Conservation (phyloP, 2,329 filamentous ascomycete species). For the Aspergillus brasiliensis region DNA sequence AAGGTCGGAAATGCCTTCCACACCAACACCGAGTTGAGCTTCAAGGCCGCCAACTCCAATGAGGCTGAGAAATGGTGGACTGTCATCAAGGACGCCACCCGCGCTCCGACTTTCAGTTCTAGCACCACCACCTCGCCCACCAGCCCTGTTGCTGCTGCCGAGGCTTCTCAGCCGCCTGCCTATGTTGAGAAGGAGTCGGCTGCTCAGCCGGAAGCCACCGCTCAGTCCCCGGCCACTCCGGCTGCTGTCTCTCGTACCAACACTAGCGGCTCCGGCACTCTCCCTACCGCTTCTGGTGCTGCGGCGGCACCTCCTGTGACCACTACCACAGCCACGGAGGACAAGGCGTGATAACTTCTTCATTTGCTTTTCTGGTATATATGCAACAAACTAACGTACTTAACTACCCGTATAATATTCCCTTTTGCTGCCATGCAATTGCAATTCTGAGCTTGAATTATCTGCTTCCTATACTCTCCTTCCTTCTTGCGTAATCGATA, state of each 20-base stretch:
- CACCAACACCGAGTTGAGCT: constrained; percentile 75
- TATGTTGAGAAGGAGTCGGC: constrained; percentile 29
- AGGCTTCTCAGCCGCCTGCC: constrained; percentile 23
- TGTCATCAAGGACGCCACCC: constrained; percentile 56
- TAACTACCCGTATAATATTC: too few species aligned
- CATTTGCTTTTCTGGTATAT: too few species aligned
- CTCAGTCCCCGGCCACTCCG: constrained; percentile 10
- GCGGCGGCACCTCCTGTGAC: background rate
- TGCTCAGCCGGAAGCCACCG: background rate
- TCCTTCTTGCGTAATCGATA: too few species aligned
- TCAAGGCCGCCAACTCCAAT: constrained; percentile 80
- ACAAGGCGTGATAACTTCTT: background rate
- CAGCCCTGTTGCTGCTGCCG: constrained; percentile 15
- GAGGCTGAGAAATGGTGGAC: constrained; percentile 87
- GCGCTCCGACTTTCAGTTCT: constrained; percentile 13
- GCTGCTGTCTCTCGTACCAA: background rate
- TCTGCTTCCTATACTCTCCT: too few species aligned
- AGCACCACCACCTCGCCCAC: constrained; percentile 9
- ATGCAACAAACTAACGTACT: too few species aligned
- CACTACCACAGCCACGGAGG: background rate
- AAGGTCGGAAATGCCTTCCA: constrained; percentile 79
- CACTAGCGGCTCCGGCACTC: background rate
- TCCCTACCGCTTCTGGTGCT: background rate
- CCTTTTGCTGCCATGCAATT: too few species aligned
- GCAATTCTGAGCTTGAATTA: too few species aligned